These are phyloP conservation scores for Aureobasidium sp. DNA, from an alignment of 2,329 filamentous ascomycete genomes.

Conservation along the genomic window DNA sequence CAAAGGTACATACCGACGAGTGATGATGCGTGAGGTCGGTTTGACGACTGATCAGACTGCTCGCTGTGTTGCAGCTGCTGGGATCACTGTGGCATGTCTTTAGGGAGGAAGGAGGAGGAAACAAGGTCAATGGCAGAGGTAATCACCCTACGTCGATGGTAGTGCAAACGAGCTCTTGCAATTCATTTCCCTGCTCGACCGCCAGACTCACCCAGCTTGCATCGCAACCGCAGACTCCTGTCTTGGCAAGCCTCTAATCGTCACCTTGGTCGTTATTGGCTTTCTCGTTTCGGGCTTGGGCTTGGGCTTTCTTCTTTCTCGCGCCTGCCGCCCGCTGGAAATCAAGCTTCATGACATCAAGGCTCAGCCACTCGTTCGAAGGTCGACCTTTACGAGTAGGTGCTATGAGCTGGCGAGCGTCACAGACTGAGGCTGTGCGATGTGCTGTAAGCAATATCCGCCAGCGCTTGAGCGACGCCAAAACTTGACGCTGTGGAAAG, in stretches of 20 bases:
- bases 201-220: not conserved
- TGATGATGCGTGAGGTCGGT: not conserved
- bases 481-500: not conserved
- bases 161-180: constrained; percentile 10
- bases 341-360: constrained; percentile 10
- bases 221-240: not conserved
- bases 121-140: not conserved
- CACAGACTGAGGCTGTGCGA: not conserved
- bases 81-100: not conserved
- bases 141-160: not conserved
- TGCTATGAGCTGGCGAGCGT: not conserved
- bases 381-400: not conserved
- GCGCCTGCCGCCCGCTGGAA: not conserved
- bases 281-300: not conserved
- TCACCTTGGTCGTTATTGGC: constrained; percentile 1
- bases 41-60: not conserved
- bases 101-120: not conserved
- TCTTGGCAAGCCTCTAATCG: constrained; percentile 7
- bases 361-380: not conserved
- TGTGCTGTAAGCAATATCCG: not conserved
- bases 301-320: not conserved
- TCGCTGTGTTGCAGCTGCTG: not conserved
- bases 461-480: not conserved
- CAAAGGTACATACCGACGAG: constrained; percentile 5
- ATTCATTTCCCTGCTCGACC: constrained; percentile 9